Evolutionary conservation across 176 grass and related monocot species (phyloP), one percentile per base, ranked within the genome.

Genomic region (Oryza meyeriana): DNA sequence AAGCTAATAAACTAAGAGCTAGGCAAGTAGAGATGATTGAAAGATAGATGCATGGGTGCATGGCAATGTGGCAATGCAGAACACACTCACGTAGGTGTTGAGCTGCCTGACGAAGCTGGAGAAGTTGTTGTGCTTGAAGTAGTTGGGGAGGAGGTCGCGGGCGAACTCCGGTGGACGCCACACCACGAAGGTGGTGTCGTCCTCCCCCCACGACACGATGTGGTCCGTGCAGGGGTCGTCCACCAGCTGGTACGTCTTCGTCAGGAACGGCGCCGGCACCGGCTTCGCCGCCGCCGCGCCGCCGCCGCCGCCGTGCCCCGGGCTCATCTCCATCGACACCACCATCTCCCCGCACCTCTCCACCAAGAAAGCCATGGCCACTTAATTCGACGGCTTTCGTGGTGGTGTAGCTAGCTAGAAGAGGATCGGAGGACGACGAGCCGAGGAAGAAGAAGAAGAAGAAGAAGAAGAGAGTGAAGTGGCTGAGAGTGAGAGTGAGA

Each of bases 91-190:
- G 73, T 99, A 99, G 87, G 96, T 99, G 90, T 99, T 99, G 64
- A 99, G 96, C 89, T 99, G 96, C 70, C 96, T 70, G 79, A 99
- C 91, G 87, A 99, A 99, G 80, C 96, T 99, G 17, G 96, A 95
- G 89, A 99, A 95, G 88, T 99, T 99, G 80, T 93, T 93, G 91
- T 99, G 96, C 85, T 99, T 99, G 93, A 99, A 99, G 94, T 94
- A 99, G 83, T 90, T 95, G 1, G 93, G 93, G 61, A 99, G 86
- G 83, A 99, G 91, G 72, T 99, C 96, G 50, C 96, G 86, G 22
- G 93, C 82, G 77, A 99, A 95, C 87, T 93, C 91, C 18, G 90
- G 87, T 67, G 96, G 91, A 8, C 89, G 87, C 96, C 96, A 99
- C 5, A 99, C 91, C n/a, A 99, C 96, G 87, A 99, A 95, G 80